Conservation (phyloP, 768 basidiomycete species). For the Termitomyces titanicus region DNA sequence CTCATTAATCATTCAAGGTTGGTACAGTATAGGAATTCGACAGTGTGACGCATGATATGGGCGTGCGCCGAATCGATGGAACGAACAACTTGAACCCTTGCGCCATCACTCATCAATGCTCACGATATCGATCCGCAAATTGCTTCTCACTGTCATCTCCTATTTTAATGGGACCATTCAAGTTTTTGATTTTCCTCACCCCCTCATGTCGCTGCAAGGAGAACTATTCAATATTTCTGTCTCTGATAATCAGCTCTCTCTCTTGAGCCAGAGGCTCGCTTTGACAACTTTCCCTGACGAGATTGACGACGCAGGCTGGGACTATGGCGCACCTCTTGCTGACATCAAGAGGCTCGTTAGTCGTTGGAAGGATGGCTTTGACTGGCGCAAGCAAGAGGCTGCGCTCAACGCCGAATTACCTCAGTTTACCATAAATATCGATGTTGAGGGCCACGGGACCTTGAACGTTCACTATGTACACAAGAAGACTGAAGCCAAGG, state of each 20-base stretch:
- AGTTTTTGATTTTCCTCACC: neutral
- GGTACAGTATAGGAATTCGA: too few species aligned
- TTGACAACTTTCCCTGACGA: slow-evolving; percentile 53
- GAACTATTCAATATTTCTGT: slow-evolving; percentile 45
- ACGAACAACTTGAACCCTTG: too few species aligned
- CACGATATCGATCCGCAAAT: too few species aligned
- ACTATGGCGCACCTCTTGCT: slow-evolving; percentile 47
- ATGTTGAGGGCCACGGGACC: slow-evolving; percentile 41
- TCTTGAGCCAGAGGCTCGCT: slow-evolving; percentile 43
- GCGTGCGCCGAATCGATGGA: too few species aligned
- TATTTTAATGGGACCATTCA: neutral
- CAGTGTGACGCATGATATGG: too few species aligned
- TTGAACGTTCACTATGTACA: slow-evolving; percentile 57
- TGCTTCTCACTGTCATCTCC: neutral
- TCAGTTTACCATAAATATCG: slow-evolving; percentile 51
- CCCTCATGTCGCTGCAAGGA: slow-evolving; percentile 4
- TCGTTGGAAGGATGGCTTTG: slow-evolving; percentile 47
- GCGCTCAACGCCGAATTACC: slow-evolving; percentile 50
- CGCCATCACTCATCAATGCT: too few species aligned
- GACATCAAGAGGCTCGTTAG: slow-evolving; percentile 44
- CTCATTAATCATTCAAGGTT: too few species aligned
- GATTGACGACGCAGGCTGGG: slow-evolving; percentile 42
- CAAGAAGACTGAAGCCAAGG: slow-evolving; percentile 37
- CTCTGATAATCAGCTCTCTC: slow-evolving; percentile 36
- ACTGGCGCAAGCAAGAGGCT: slow-evolving; percentile 55